Base-by-base conservation (phyloP, 768 basidiomycete genomes). In the Galerina sulciceps region DNA sequence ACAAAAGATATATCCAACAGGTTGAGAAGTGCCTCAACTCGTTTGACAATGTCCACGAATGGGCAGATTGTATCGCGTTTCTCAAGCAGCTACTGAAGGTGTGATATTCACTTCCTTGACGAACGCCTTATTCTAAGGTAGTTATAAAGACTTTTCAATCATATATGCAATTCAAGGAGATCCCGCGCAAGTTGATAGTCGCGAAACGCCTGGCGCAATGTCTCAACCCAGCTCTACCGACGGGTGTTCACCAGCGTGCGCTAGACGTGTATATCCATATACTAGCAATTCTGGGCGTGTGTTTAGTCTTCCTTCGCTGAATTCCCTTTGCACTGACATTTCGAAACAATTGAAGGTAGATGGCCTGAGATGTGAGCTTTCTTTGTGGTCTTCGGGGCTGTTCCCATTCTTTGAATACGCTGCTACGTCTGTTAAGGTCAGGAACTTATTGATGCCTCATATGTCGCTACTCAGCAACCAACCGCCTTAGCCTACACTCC, bases 341-440 rank as follows among this genome's bases (percentile, higher is more conserved):
- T 17, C 42, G 6, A 23, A 34, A 44, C 44, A 10, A n/a, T 57
- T 55, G 63, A 97, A 65, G 96, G 83, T 85, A 2, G 96, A 96
- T 66, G 95, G 96, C 10, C 73, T 99, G 42, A 84, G 84, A 62
- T 83, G 86, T 42, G 97, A 99, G 75, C 80, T 99, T 2, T 81
- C 91, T 4, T 79, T 98, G 17, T 99, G 97, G 97, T 94, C 94
- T 0, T 89, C 94, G 4, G 97, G 97, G 6, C 75, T 99, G 5
- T 98, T 99, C 71, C 97, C 97, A 0, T 99, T 99, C 85, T 98
- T 99, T 67, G 94, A 98, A 75, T 99, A 94, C 73, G 94, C 97
- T 10, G 90, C 96, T n/a, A 99, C 96, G n/a, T 95, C 95, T 17
- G 95, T 98, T 57, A 94, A 94, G 83, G 94, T 91, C 63, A 50